Conservation (phyloP, 164 flowering plant genomes). For the Euptelea pleiosperma region DNA sequence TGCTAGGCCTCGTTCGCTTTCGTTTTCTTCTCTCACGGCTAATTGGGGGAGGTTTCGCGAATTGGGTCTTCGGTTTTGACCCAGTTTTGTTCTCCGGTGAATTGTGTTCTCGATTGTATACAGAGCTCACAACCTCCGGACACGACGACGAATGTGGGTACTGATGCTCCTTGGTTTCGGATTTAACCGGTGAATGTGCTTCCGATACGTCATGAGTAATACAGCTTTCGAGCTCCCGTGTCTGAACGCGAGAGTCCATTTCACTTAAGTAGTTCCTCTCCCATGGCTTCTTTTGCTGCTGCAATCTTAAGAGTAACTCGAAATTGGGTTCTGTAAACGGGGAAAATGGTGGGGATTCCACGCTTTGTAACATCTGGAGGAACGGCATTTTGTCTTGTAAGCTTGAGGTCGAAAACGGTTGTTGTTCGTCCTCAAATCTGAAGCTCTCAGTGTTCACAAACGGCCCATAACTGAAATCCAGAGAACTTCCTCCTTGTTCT, state of each 20-base stretch:
- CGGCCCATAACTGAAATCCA: slow-evolving; percentile 18
- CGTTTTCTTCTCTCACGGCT: slow-evolving; percentile 41
- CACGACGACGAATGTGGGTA: slow-evolving; percentile 5
- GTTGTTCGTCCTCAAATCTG: slow-evolving; percentile 27
- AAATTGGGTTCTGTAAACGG: slow-evolving; percentile 37
- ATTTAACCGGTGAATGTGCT: slow-evolving; percentile 38
- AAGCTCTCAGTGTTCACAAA: slow-evolving; percentile 16
- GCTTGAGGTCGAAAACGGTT: slow-evolving; percentile 12
- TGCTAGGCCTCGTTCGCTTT: slow-evolving; percentile 39
- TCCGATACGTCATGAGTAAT: slow-evolving; percentile 37
- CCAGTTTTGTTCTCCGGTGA: background rate
- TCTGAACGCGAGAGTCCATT: slow-evolving; percentile 6
- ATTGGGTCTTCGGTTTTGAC: background rate
- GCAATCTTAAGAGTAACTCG: slow-evolving; percentile 37
- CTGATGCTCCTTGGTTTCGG: slow-evolving; percentile 20
- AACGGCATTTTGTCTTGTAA: slow-evolving; percentile 50
- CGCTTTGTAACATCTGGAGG: slow-evolving; percentile 53
- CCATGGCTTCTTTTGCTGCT: slow-evolving; percentile 29
- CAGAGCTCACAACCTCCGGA: slow-evolving; percentile 16
- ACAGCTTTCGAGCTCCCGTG: slow-evolving; percentile 44
- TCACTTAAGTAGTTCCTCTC: slow-evolving; percentile 9
- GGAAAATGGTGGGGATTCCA: slow-evolving; percentile 24
- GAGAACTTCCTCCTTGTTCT: slow-evolving; percentile 22
- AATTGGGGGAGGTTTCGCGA: background rate
- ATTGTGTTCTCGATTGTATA: slow-evolving; percentile 12